Evolutionary conservation across 2,329 filamentous ascomycete species (phyloP), one percentile per base, ranked within the genome.

Genomic region (Sporothrix sp.): DNA sequence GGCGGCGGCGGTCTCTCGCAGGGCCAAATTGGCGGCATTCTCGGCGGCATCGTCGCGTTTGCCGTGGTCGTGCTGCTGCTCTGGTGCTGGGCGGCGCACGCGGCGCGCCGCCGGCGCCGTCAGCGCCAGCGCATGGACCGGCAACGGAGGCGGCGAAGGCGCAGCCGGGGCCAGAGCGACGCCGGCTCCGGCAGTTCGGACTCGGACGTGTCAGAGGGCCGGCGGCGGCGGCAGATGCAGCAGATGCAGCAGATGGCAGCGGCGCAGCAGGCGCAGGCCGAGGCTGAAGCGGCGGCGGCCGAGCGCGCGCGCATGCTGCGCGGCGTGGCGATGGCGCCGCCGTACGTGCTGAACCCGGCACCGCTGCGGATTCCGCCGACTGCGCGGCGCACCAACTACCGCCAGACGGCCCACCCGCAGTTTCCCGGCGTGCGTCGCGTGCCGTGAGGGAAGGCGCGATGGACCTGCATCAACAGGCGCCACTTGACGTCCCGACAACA

Each of bases 11-110:
- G 49, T 11, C 50, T 57, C 11, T 44, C 51, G 3, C 55, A 63
- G 23, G 61, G 57, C n/a, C 61, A 70, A 44, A 62, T 73, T 27
- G 70, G 68, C 5, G 69, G 64, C 35, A 67, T 73, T 16, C 57
- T 70, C 2, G 70, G 70, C 25, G 63, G 63, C 30, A 53, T 71
- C 2, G 59, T 68, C 10, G 69, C 63, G 2, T 56, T 65, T n/a
- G 62, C 66, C n/a, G 44, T 66, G 21, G 52, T 70, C 20, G 46
- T 64, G 27, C 48, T 70, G 27, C 23, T 69, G 14, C 51, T 62
- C 35, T 58, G 65, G 48, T 63, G 59, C 44, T 71, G 65, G 58
- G n/a, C n/a, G n/a, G n/a, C n/a, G n/a, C n/a, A n/a, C n/a, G 33
- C 25, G 3, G 6, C 32, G 13, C 4, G n/a, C 39, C 39, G 6